phyloP scores from a whole-genome alignment of 495 filamentous ascomycete species.

The Glonium stellatum region DNA sequence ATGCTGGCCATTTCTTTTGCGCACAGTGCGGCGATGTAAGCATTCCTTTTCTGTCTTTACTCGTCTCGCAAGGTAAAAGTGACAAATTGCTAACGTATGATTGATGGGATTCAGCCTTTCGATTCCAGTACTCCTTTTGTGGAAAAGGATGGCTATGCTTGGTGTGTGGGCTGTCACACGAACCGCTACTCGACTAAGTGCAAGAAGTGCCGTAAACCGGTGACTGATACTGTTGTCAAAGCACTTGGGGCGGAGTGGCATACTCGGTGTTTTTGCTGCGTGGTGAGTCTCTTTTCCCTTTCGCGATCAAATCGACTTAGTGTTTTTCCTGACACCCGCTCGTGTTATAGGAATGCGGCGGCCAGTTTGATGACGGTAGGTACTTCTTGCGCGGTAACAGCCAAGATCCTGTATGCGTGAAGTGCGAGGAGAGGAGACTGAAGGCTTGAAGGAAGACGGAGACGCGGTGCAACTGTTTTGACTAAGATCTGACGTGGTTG shows the following conservation, averaged over 20 bases:
- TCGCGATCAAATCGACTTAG: not conserved
- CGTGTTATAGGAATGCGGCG: conserved; percentile 49
- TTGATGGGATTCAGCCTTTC: conserved; percentile 52
- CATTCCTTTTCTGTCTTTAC: conserved; percentile 1
- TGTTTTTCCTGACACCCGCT: not conserved
- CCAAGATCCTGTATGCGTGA: conserved; percentile 55
- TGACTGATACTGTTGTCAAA: conserved; percentile 77
- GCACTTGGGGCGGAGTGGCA: conserved; percentile 94
- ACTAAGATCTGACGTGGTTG: not conserved
- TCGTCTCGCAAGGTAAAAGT: not conserved
- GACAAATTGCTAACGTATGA: not conserved
- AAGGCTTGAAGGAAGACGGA: conserved; percentile 41
- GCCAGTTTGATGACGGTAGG: conserved; percentile 55
- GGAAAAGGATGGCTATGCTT: conserved; percentile 97
- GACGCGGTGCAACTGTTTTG: not conserved
- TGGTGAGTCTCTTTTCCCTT: conserved; percentile 35
- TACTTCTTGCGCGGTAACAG: conserved; percentile 57
- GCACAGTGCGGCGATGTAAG: conserved; percentile 90
- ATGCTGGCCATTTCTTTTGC: conserved; percentile 98
- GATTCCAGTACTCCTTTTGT: conserved; percentile 77
- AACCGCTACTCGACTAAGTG: conserved; percentile 85
- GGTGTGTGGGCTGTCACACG: conserved; percentile 91
- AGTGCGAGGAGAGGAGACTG: conserved; percentile 57
- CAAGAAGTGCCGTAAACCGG: conserved; percentile 71
- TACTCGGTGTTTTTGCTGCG: conserved; percentile 80